Evolutionary conservation across 768 basidiomycete genomes (phyloP).

Genomic region (Mycena haematopus): DNA sequence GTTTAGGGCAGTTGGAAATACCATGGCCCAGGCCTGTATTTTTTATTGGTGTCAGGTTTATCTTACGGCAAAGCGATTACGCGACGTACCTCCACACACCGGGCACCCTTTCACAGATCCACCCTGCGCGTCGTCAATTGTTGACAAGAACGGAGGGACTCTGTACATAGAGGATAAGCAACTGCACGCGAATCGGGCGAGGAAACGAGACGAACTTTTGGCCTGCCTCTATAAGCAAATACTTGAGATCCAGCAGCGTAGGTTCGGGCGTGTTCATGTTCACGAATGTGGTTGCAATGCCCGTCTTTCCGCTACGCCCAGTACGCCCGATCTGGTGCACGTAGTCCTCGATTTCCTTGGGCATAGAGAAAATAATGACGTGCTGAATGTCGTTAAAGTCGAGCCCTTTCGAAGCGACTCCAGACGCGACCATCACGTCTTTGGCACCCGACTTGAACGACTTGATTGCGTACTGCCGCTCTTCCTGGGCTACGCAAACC

Average conservation of each 20-base stretch:
- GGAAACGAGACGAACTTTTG: conserved; percentile 74
- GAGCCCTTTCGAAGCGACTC: conserved; percentile 96
- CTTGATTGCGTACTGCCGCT: conserved; percentile 98
- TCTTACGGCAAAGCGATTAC: neutral
- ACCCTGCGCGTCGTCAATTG: conserved; percentile 91
- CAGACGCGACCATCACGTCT: conserved; percentile 99
- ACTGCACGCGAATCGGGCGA: neutral
- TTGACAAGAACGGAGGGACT: conserved; percentile 90
- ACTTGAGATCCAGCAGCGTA: conserved; percentile 95
- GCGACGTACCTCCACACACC: conserved; percentile 85
- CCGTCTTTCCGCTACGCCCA: conserved; percentile 96
- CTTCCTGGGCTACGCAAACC: conserved; percentile 83
- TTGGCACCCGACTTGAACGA: conserved; percentile 97
- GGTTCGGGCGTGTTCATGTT: conserved; percentile 98
- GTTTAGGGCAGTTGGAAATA: conserved; percentile 94
- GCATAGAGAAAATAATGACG: conserved; percentile 99
- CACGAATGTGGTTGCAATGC: conserved; percentile 98
- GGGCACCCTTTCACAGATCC: conserved; percentile 87
- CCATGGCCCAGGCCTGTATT: conserved; percentile 87
- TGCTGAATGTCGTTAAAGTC: conserved; percentile 99
- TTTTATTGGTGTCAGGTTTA: neutral
- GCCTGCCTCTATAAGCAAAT: conserved; percentile 94
- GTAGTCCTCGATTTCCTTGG: conserved; percentile 99
- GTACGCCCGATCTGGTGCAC: conserved; percentile 99
- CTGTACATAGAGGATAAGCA: conserved; percentile 47